Percentiles rank a stretch among this genome's conserved stretches.
Evolutionary conservation across 2,329 filamentous ascomycete genomes (phyloP).

Genomic region (Periconia sp.): DNA sequence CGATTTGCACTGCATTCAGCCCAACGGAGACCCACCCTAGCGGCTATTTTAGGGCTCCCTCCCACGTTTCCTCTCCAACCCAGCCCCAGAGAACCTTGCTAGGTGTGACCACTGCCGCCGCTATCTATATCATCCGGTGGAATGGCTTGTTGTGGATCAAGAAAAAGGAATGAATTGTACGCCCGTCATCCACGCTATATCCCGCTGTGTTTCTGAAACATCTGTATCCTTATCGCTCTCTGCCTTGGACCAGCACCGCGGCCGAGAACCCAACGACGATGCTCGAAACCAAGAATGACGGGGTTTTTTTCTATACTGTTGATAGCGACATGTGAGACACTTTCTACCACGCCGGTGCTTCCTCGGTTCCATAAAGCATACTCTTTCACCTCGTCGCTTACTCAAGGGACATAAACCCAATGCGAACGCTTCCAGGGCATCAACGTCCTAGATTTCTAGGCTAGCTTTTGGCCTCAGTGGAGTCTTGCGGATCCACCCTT

Average conservation of each 20-base stretch:
- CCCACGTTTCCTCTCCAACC: neutral
- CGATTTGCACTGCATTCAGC: constrained; percentile 10
- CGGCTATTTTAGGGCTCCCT: constrained; percentile 10
- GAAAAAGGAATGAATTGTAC: too few species aligned
- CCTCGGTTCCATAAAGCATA: too few species aligned
- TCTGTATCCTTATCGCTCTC: neutral
- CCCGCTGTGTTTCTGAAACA: neutral
- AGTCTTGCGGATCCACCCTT: too few species aligned
- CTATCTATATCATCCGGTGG: neutral
- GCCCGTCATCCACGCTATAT: neutral
- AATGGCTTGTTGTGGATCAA: neutral
- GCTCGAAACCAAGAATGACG: too few species aligned
- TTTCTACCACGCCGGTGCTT: too few species aligned
- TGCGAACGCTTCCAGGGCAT: too few species aligned
- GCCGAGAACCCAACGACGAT: neutral
- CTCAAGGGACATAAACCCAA: neutral
- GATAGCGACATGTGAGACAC: too few species aligned
- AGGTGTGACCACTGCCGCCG: too few species aligned
- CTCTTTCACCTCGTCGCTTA: too few species aligned
- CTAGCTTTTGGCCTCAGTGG: too few species aligned
- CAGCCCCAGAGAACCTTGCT: constrained; percentile 1
- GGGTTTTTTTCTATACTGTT: too few species aligned
- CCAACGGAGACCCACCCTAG: constrained; percentile 9
- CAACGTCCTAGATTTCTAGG: too few species aligned
- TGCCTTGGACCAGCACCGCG: neutral